Evolutionary conservation across 352 stramenopile species (phyloP), one percentile per base, ranked within the genome.

Genomic region (Globisporangium acanthophoron): DNA sequence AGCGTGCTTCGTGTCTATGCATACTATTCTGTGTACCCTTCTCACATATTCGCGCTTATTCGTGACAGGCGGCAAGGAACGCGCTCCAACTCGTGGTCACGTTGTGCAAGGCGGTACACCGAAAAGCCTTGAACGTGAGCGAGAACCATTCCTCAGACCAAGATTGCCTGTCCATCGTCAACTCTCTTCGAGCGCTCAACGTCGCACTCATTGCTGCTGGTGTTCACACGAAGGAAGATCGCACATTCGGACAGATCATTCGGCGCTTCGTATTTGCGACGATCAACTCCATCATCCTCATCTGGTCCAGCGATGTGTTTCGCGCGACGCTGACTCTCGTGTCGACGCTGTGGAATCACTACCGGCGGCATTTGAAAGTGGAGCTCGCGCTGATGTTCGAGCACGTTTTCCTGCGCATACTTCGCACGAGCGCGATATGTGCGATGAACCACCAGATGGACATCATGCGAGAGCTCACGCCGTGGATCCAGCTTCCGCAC

Each of bases 321-420:
- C 71, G 74, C 45, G 73, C 69, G 3, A 88, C 69, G 35, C 56
- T 95, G 27, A 77, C 67, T 3, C 55, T 92, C 12, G 70, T 90
- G 9, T 89, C 84, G 18, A 93, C 82, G 3, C 54, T 95, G 6
- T 95, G 85, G 85, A 93, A 88, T 35, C 80, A 94, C 54, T 95
- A 93, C 31, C 82, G 85, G 33, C 74, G 80, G 1, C 81, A 92
- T 46, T 58, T 93, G 15, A 95, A 95, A 57, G 73, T 95, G 20
- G 85, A 95, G 56, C 61, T 95, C 15, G 83, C 85, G 20, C 55
- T 94, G 13, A 59, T 93, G 27, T 92, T 93, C 54, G 85, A 95
- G 57, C 82, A 94, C 54, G 63, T 92, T 13, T 74, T 95, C 20
- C 59, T 95, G 44, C 78, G 84, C 0, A 91, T 93, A 51, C 66